A percentile compares a stretch with the other conserved stretches of the same genome.
phyloP scores from a whole-genome alignment of 805 yeast genomes.

The Saccharomyces paradoxus region DNA sequence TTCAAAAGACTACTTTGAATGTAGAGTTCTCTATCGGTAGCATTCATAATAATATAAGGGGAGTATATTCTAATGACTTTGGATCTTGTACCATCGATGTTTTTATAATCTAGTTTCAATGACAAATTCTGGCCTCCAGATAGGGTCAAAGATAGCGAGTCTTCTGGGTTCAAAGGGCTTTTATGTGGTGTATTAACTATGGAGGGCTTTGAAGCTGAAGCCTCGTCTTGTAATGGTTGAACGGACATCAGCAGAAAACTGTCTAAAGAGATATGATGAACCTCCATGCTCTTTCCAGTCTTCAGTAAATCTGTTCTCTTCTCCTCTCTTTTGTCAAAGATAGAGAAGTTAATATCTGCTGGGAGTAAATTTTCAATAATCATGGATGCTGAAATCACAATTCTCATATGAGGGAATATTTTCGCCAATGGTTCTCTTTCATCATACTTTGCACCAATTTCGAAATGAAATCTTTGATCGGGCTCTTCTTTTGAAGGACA shows the following conservation, averaged over 20 bases:
- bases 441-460: conserved; percentile 60
- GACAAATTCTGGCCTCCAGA: conserved; percentile 61
- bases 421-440: conserved; percentile 60
- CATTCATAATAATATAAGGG: conserved; percentile 77
- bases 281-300: conserved; percentile 59
- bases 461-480: conserved; percentile 51
- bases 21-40: conserved; percentile 60
- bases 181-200: conserved; percentile 42
- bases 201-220: conserved; percentile 31
- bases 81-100: conserved; percentile 41
- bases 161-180: conserved; percentile 52
- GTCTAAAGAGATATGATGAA: conserved; percentile 72
- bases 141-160: conserved; percentile 41
- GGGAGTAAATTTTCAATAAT: conserved; percentile 82
- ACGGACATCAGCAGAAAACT: conserved; percentile 67
- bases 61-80: conserved; percentile 63
- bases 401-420: conserved; percentile 76
- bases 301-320: conserved; percentile 59
- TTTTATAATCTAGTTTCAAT: conserved; percentile 56
- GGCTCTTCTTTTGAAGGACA: conserved; percentile 45
- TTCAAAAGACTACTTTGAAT: conserved; percentile 51
- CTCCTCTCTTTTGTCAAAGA: conserved; percentile 66
- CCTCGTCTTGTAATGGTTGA: conserved; percentile 41
- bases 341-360: conserved; percentile 61
- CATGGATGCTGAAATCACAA: conserved; percentile 76